These are phyloP conservation scores for Carpinus viminea DNA, from an alignment of 306 rosid species.

Conservation along the genomic window DNA sequence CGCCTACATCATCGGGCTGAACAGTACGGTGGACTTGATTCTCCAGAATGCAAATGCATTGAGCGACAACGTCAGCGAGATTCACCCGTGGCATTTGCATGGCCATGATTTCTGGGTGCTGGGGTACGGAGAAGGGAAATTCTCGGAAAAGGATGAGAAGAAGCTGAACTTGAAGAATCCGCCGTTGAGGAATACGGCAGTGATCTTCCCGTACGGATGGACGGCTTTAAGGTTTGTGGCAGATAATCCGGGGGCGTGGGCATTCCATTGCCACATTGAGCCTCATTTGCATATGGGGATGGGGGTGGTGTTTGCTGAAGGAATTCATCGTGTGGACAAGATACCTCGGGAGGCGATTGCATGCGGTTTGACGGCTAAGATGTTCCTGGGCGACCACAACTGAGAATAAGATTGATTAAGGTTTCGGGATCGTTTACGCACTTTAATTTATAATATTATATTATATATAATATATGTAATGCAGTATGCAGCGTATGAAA, in stretches of 20 bases:
- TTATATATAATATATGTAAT: no score
- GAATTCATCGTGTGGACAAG: conserved; percentile 31
- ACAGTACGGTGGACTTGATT: conserved; percentile 55
- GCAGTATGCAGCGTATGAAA: no score
- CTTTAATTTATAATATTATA: no score
- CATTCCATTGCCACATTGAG: conserved; percentile 89
- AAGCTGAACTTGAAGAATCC: conserved; percentile 63
- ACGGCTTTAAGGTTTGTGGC: conserved; percentile 72
- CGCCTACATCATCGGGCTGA: conserved; percentile 41
- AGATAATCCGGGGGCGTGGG: conserved; percentile 91
- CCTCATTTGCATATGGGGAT: conserved; percentile 94
- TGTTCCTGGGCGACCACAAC: background rate
- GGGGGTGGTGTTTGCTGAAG: conserved; percentile 79
- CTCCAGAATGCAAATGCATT: conserved; percentile 68
- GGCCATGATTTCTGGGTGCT: conserved; percentile 93
- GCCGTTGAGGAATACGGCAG: conserved; percentile 66
- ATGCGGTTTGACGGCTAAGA: conserved; percentile 54
- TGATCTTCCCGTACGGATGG: conserved; percentile 79
- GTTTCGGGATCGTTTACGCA: no score
- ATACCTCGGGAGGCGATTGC: conserved; percentile 50
- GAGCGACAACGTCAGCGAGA: conserved; percentile 46
- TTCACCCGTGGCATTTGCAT: conserved; percentile 92
- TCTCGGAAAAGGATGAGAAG: conserved; percentile 33
- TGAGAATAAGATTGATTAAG: no score
- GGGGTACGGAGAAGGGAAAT: conserved; percentile 83